Percentiles rank a stretch among this genome's conserved stretches.
Conservation (phyloP, 2,329 filamentous ascomycete genomes). For the Pseudogymnoascus sp. region DNA sequence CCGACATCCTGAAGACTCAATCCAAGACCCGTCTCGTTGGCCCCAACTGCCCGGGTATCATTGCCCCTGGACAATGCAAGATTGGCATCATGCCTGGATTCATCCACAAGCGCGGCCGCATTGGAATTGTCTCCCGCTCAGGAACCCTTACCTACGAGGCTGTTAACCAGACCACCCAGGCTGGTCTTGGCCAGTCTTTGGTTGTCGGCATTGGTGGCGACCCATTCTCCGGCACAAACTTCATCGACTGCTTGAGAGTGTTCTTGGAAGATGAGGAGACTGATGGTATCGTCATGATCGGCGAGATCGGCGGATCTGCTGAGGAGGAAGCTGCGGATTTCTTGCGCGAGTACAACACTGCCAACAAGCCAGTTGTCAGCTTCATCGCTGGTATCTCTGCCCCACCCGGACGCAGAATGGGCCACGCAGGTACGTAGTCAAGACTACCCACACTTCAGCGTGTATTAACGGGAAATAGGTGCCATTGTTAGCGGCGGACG, state of each 20-base stretch:
- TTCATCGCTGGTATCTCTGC: slow-evolving; percentile 99
- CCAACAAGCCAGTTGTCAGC: slow-evolving; percentile 91
- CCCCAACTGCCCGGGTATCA: slow-evolving; percentile 97
- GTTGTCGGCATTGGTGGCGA: slow-evolving; percentile 98
- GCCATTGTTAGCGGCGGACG: slow-evolving; percentile 97
- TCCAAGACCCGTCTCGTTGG: slow-evolving; percentile 94
- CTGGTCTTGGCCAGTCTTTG: slow-evolving; percentile 93
- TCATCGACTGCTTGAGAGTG: slow-evolving; percentile 97
- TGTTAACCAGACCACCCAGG: slow-evolving; percentile 98
- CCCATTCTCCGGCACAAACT: slow-evolving; percentile 98
- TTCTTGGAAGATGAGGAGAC: slow-evolving; percentile 95
- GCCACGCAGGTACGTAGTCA: slow-evolving; percentile 68
- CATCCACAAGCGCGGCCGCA: slow-evolving; percentile 98
- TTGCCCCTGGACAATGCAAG: slow-evolving; percentile 94
- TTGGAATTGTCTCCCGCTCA: slow-evolving; percentile 96
- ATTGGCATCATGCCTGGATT: slow-evolving; percentile 99
- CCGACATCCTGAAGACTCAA: slow-evolving; percentile 95
- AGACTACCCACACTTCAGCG: not conserved
- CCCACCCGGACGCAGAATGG: slow-evolving; percentile 93
- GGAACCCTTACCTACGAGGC: slow-evolving; percentile 99
- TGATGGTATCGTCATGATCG: slow-evolving; percentile 99
- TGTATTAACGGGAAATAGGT: slow-evolving; percentile 31
- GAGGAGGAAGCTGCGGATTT: slow-evolving; percentile 98
- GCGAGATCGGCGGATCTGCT: slow-evolving; percentile 94
- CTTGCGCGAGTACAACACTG: slow-evolving; percentile 83